Percentiles rank a stretch among this genome's conserved stretches.
These are phyloP conservation scores for Phragmites australis DNA, from an alignment of 176 grass and related monocot species.

Conservation along the genomic window DNA sequence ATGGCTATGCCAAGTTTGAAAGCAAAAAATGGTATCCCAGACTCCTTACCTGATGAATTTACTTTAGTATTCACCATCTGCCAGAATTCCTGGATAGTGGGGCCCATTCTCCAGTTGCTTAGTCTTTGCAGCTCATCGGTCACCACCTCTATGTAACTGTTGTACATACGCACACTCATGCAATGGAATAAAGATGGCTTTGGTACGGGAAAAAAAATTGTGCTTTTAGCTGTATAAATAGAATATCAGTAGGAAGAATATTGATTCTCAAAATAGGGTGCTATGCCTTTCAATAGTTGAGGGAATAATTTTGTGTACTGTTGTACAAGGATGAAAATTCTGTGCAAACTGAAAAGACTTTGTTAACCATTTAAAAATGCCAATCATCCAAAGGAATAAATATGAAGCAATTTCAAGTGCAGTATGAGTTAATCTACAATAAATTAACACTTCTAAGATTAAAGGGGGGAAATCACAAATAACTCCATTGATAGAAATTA, in stretches of 20 bases:
- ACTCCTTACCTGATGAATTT: not conserved
- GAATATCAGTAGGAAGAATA: slow-evolving; percentile 13
- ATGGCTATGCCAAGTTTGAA: slow-evolving; percentile 19
- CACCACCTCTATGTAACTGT: slow-evolving; percentile 9
- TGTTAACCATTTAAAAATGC: not conserved
- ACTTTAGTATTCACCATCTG: slow-evolving; percentile 48
- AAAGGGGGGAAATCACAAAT: too few relatives aligned
- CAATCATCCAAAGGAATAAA: not conserved
- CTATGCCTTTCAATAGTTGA: not conserved
- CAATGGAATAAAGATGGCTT: slow-evolving; percentile 46
- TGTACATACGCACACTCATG: slow-evolving; percentile 21
- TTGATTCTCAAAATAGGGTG: slow-evolving; percentile 21
- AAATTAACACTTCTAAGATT: not conserved
- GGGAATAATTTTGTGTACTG: not conserved
- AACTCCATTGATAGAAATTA: too few relatives aligned
- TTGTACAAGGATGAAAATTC: not conserved
- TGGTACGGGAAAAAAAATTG: slow-evolving; percentile 6
- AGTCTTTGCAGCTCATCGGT: slow-evolving; percentile 37
- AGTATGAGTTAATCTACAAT: not conserved
- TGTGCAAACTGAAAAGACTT: not conserved
- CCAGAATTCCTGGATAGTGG: slow-evolving; percentile 28
- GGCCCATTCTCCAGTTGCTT: slow-evolving; percentile 15
- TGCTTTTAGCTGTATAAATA: slow-evolving; percentile 23
- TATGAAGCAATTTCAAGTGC: not conserved
- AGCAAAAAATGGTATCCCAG: slow-evolving; percentile 25